These are phyloP conservation scores for Colletotrichum shisoi DNA, from an alignment of 2,329 filamentous ascomycete genomes.

Conservation along the genomic window DNA sequence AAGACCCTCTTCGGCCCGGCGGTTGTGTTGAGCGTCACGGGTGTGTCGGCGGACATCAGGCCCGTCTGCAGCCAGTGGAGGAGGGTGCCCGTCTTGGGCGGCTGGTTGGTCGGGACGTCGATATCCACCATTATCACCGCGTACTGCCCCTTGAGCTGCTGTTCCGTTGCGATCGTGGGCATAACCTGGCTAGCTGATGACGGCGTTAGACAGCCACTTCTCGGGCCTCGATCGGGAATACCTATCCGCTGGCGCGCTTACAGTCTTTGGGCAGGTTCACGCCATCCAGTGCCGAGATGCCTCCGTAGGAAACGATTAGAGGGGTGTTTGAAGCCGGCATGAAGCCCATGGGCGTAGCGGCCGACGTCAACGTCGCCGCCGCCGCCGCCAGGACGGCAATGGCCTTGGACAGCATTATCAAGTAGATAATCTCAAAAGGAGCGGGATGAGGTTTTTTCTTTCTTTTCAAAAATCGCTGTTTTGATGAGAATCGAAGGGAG, in stretches of 20 bases:
- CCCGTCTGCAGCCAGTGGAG: constrained; percentile 59
- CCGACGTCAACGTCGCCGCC: constrained; percentile 48
- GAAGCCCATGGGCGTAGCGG: constrained; percentile 54
- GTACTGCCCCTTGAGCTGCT: constrained; percentile 45
- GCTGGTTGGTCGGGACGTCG: constrained; percentile 53
- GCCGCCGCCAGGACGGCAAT: constrained; percentile 46
- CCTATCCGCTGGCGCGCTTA: constrained; percentile 41
- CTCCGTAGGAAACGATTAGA: constrained; percentile 53
- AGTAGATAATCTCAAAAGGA: constrained; percentile 25
- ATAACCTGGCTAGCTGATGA: constrained; percentile 28
- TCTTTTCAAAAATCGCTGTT: constrained; percentile 4
- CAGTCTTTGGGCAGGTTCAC: constrained; percentile 50
- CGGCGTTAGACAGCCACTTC: neutral
- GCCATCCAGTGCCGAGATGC: constrained; percentile 50
- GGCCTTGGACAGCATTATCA: constrained; percentile 48
- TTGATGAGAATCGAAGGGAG: constrained; percentile 16
- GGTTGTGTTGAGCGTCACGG: constrained; percentile 44
- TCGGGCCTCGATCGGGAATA: neutral
- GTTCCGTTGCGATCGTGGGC: constrained; percentile 38
- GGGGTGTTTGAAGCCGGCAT: constrained; percentile 49
- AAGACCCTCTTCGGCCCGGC: constrained; percentile 44
- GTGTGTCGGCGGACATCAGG: constrained; percentile 44
- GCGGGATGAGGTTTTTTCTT: constrained; percentile 1
- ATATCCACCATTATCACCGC: constrained; percentile 55
- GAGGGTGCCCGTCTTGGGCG: constrained; percentile 52